A percentile compares a stretch with the other conserved stretches of the same genome.
Conservation (phyloP, 2,329 filamentous ascomycete species). For the Cercospora citrullina region DNA sequence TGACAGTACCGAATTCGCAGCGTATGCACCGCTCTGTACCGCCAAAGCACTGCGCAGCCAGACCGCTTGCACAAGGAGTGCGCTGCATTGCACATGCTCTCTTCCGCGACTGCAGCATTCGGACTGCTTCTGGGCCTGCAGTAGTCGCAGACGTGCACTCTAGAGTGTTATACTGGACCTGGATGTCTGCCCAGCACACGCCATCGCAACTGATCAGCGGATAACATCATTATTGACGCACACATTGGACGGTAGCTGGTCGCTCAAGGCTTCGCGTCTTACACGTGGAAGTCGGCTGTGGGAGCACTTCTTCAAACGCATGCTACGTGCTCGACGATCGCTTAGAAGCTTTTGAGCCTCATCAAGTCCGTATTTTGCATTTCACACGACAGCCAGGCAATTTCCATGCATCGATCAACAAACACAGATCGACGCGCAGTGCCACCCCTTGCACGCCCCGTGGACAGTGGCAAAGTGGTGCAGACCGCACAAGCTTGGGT, state of each 20-base stretch:
- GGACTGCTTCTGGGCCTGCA: background rate
- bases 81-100: background rate
- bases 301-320: background rate
- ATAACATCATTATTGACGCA: background rate
- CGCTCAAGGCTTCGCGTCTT: background rate
- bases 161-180: background rate
- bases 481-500: background rate
- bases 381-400: background rate
- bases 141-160: background rate
- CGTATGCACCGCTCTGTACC: background rate
- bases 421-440: background rate
- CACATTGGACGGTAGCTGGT: background rate
- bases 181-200: background rate
- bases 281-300: background rate
- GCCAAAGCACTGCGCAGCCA: background rate
- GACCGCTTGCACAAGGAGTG: background rate
- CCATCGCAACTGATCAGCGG: background rate
- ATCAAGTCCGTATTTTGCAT: background rate
- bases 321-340: background rate
- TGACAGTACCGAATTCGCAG: background rate
- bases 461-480: background rate
- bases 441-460: background rate
- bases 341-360: background rate
- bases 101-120: background rate
- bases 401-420: background rate